Evolutionary conservation across 2,329 filamentous ascomycete species (phyloP).

Genomic region (Escovopsis weberi): DNA sequence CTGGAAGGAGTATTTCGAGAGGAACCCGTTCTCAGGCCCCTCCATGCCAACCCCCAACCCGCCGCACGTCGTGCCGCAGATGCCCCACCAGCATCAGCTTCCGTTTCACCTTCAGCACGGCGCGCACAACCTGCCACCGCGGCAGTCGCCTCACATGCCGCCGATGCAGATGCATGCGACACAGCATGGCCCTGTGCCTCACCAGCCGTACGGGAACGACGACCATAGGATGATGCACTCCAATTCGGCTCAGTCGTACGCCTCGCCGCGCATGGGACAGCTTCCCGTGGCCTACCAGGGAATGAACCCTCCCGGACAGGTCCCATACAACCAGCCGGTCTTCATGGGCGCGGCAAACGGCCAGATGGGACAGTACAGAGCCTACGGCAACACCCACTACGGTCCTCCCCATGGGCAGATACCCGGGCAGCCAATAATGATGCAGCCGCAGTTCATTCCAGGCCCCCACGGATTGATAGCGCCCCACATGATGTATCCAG

Average conservation of each 20-base stretch:
- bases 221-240: constrained; percentile 82
- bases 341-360: constrained; percentile 56
- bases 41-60: constrained; percentile 55
- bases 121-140: constrained; percentile 49
- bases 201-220: constrained; percentile 57
- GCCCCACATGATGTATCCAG: constrained; percentile 76
- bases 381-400: constrained; percentile 61
- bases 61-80: constrained; percentile 53
- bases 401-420: constrained; percentile 52
- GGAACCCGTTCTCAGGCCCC: constrained; percentile 38
- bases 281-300: constrained; percentile 55
- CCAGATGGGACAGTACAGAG: constrained; percentile 56
- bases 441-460: constrained; percentile 60
- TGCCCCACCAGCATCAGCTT: constrained; percentile 72
- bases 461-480: constrained; percentile 56
- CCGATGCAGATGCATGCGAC: constrained; percentile 64
- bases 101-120: constrained; percentile 70
- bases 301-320: constrained; percentile 54
- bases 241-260: constrained; percentile 70
- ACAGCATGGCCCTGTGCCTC: constrained; percentile 53
- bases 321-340: constrained; percentile 58
- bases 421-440: constrained; percentile 77
- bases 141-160: constrained; percentile 60
- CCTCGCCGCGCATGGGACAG: constrained; percentile 65
- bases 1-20: constrained; percentile 70